Conservation (phyloP, 306 rosid genomes). For the Mimosa pudica region DNA sequence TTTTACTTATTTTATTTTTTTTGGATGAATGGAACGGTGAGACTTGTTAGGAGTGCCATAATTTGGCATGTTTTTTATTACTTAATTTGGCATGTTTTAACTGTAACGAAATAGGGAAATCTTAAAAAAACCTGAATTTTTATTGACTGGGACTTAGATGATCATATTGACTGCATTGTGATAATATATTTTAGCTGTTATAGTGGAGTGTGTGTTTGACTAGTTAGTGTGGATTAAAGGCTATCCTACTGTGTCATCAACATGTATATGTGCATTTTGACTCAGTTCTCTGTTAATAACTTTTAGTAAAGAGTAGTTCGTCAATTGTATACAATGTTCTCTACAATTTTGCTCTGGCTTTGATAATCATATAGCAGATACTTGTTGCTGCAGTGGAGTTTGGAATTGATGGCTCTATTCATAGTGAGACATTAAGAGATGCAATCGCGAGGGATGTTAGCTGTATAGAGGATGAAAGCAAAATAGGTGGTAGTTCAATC, state of each 20-base stretch:
- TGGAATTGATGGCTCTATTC: slow-evolving; percentile 59
- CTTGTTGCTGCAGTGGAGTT: slow-evolving; percentile 80
- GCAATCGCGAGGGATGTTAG: slow-evolving; percentile 48
- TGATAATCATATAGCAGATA: slow-evolving; percentile 23
- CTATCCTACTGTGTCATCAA: slow-evolving; percentile 11
- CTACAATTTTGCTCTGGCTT: slow-evolving; percentile 28
- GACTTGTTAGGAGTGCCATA: background rate
- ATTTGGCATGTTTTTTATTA: background rate
- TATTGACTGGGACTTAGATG: background rate
- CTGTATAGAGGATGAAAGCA: slow-evolving; percentile 58
- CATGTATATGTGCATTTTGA: background rate
- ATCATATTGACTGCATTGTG: background rate
- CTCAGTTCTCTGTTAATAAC: background rate
- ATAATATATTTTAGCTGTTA: slow-evolving; percentile 11
- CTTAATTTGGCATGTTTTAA: too few species aligned
- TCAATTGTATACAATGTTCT: slow-evolving; percentile 16
- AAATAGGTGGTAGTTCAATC: slow-evolving; percentile 59
- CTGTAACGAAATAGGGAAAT: background rate
- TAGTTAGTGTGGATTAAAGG: slow-evolving; percentile 4
- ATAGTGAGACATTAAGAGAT: slow-evolving; percentile 52
- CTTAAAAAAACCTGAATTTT: slow-evolving; percentile 15
- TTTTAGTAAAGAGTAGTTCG: background rate
- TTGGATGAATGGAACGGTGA: background rate
- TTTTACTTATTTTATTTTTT: background rate
- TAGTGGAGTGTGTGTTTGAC: slow-evolving; percentile 20